A percentile compares a stretch with the other conserved stretches of the same genome.
Conservation (phyloP, 2,329 filamentous ascomycete genomes). For the Taxawa tesnikishii region DNA sequence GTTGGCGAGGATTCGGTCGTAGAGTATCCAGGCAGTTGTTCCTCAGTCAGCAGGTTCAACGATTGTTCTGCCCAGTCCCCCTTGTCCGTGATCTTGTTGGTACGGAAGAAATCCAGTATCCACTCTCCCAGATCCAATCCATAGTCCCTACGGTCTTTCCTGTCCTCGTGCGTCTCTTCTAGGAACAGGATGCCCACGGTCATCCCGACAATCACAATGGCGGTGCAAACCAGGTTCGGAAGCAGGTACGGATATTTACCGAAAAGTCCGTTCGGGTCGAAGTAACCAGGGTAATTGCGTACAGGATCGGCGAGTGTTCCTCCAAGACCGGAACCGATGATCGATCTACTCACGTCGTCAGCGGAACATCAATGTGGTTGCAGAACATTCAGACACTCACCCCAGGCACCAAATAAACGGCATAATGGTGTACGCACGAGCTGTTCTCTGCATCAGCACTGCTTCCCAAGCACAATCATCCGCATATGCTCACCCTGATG, state of each 20-base stretch:
- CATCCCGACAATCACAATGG: conserved; percentile 65
- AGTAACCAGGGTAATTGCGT: conserved; percentile 64
- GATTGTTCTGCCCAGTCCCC: conserved; percentile 42
- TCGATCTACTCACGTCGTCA: conserved; percentile 48
- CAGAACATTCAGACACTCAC: conserved; percentile 32
- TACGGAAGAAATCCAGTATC: conserved; percentile 32
- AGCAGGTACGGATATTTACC: conserved; percentile 81
- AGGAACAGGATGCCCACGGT: conserved; percentile 72
- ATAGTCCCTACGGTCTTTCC: conserved; percentile 62
- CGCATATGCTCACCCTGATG: conserved; percentile 59
- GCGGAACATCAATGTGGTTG: conserved; percentile 4
- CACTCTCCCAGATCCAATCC: conserved; percentile 67
- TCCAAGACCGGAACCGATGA: conserved; percentile 83
- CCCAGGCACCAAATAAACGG: conserved; percentile 96
- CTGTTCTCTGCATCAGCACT: no score
- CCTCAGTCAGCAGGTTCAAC: conserved; percentile 49
- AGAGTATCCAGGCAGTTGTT: conserved; percentile 57
- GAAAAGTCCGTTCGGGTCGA: conserved; percentile 63
- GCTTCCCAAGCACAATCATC: no score
- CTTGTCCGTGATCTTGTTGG: conserved; percentile 20
- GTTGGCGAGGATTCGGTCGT: conserved; percentile 43
- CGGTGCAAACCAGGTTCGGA: conserved; percentile 80
- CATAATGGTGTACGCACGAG: conserved; percentile 93
- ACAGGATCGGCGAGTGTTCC: conserved; percentile 82
- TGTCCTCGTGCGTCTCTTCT: conserved; percentile 83